phyloP scores from a whole-genome alignment of 257 asterid genomes.

The Pogostemon cablin region DNA sequence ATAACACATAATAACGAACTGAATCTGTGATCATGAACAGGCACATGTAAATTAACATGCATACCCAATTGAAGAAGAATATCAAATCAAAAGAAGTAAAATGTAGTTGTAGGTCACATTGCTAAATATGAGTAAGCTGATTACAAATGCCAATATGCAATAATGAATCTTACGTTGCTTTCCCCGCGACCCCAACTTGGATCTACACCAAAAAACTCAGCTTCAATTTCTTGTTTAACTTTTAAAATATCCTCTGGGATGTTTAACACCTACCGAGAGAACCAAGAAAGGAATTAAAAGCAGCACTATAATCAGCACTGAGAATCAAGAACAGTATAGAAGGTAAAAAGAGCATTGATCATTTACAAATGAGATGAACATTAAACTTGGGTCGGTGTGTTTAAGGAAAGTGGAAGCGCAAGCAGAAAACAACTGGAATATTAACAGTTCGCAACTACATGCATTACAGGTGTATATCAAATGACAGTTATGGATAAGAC shows the following conservation, averaged over 20 bases:
- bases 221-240: slow-evolving; percentile 80
- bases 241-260: slow-evolving; percentile 68
- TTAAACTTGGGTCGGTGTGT: neutral
- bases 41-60: neutral
- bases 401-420: neutral
- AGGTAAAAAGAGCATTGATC: neutral
- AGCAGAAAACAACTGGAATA: neutral
- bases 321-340: slow-evolving; percentile 18
- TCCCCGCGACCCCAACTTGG: slow-evolving; percentile 73
- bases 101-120: neutral
- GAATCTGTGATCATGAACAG: neutral
- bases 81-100: neutral
- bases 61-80: neutral
- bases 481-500: neutral
- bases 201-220: slow-evolving; percentile 79
- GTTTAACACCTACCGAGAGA: slow-evolving; percentile 49
- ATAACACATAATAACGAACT: slow-evolving; percentile 12
- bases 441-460: neutral
- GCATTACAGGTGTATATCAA: neutral
- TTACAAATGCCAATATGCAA: slow-evolving; percentile 7
- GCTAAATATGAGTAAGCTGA: neutral
- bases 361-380: slow-evolving; percentile 6
- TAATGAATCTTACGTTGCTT: slow-evolving; percentile 56
- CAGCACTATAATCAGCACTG: slow-evolving; percentile 6
- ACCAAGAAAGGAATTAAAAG: slow-evolving; percentile 27